These are phyloP conservation scores for Geosiphon pyriformis DNA, from an alignment of 192 early-diverging fungal species.

Conservation along the genomic window DNA sequence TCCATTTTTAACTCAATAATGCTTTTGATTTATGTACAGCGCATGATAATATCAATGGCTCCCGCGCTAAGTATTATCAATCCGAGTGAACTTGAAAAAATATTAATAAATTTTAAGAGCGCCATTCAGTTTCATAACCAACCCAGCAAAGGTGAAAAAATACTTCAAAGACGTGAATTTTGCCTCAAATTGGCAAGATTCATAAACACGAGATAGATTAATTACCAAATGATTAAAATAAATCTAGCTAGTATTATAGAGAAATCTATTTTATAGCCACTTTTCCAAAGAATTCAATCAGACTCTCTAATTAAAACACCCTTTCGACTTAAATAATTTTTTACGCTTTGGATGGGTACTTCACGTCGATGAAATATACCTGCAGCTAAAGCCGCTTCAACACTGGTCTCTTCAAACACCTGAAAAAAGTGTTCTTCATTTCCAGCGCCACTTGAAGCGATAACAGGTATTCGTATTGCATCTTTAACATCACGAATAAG, in stretches of 20 bases:
- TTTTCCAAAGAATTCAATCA: slow-evolving; percentile 26
- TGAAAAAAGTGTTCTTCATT: slow-evolving; percentile 79
- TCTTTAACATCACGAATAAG: slow-evolving; percentile 74
- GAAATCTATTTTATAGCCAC: background rate
- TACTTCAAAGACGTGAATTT: background rate
- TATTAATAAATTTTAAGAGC: too few relatives aligned
- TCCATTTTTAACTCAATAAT: background rate
- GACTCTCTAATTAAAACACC: slow-evolving; percentile 49
- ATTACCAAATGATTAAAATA: background rate
- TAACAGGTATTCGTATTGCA: slow-evolving; percentile 89
- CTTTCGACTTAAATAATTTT: slow-evolving; percentile 54
- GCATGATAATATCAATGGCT: background rate
- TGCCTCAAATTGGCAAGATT: background rate
- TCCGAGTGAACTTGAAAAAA: too few relatives aligned
- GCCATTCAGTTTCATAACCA: too few relatives aligned
- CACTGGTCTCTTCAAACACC: slow-evolving; percentile 78
- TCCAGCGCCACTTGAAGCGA: slow-evolving; percentile 95
- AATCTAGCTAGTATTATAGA: background rate
- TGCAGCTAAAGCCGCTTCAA: slow-evolving; percentile 94
- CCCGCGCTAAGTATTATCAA: background rate
- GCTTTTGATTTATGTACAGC: background rate
- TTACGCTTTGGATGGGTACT: slow-evolving; percentile 85
- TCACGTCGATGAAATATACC: slow-evolving; percentile 98
- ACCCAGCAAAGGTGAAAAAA: too few relatives aligned
- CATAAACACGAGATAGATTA: background rate